Percentiles rank a stretch among this genome's conserved stretches.
Evolutionary conservation across 2,329 filamentous ascomycete genomes (phyloP).

Genomic region (Xylaria sp.): DNA sequence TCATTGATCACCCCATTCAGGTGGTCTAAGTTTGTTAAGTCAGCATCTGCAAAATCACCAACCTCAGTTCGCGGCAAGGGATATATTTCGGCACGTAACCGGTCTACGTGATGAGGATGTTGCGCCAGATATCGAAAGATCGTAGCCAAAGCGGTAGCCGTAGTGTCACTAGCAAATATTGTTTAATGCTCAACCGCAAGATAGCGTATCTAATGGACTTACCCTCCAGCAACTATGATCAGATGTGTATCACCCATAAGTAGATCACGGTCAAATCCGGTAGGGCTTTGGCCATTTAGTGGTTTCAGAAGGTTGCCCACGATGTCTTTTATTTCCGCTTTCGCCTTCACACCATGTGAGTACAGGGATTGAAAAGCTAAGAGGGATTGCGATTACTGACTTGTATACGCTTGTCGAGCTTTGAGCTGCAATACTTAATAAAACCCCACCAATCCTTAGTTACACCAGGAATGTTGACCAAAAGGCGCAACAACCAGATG

Average conservation of each 20-base stretch:
- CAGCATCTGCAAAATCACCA: conserved; percentile 1
- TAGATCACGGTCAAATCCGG: conserved; percentile 18
- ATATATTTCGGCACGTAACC: conserved; percentile 25
- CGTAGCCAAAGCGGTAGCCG: conserved; percentile 5
- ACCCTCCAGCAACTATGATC: conserved; percentile 31
- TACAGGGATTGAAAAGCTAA: background rate
- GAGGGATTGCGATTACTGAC: background rate
- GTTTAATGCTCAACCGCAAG: background rate
- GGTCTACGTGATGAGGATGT: conserved; percentile 22
- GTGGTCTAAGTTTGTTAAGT: conserved; percentile 23
- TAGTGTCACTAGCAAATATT: conserved; percentile 25
- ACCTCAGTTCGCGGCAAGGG: conserved; percentile 9
- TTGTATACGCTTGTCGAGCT: conserved; percentile 18
- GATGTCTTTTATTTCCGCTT: conserved; percentile 12
- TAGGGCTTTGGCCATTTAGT: background rate
- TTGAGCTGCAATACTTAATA: conserved; percentile 14
- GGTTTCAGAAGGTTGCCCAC: conserved; percentile 20
- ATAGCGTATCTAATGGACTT: background rate
- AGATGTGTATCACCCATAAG: conserved; percentile 31
- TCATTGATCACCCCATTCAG: conserved; percentile 50
- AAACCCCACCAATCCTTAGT: conserved; percentile 23
- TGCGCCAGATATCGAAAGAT: conserved; percentile 28
- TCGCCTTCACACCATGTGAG: conserved; percentile 10
- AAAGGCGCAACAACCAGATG: conserved; percentile 33
- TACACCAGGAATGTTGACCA: conserved; percentile 18